Percentiles rank a stretch among this genome's conserved stretches.
These are phyloP conservation scores for Holtermannia corniformis DNA, from an alignment of 768 basidiomycete genomes.

Conservation along the genomic window DNA sequence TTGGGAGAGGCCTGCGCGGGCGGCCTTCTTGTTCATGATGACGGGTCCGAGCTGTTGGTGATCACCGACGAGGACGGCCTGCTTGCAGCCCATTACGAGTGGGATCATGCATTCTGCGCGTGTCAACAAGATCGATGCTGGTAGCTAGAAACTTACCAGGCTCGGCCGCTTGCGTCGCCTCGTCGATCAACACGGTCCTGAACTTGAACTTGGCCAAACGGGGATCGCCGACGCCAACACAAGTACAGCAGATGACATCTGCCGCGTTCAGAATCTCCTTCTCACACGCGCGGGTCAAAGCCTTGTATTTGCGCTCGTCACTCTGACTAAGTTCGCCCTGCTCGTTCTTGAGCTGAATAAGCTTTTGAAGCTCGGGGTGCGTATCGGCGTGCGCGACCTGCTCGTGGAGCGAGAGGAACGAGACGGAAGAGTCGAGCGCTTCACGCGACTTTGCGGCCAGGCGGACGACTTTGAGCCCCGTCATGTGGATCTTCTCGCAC, in stretches of 20 bases:
- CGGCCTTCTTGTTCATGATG: constrained; percentile 99
- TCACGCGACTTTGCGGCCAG: constrained; percentile 97
- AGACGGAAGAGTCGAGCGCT: constrained; percentile 89
- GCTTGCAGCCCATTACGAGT: constrained; percentile 93
- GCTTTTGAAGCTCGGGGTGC: constrained; percentile 92
- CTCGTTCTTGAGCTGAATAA: constrained; percentile 94
- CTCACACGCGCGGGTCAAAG: constrained; percentile 86
- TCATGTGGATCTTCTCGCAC: constrained; percentile 97
- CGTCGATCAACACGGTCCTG: constrained; percentile 94
- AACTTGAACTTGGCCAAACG: constrained; percentile 95
- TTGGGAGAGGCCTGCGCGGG: constrained; percentile 94
- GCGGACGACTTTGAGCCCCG: constrained; percentile 96
- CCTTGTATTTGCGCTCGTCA: constrained; percentile 97
- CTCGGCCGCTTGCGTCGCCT: constrained; percentile 96
- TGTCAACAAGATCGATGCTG: constrained; percentile 12
- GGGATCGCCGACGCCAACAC: constrained; percentile 95
- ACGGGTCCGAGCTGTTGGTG: constrained; percentile 95
- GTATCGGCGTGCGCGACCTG: constrained; percentile 96
- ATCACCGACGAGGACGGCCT: constrained; percentile 95
- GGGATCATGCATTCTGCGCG: constrained; percentile 95
- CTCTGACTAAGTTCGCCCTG: constrained; percentile 94
- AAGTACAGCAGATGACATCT: constrained; percentile 97
- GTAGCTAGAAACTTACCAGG: constrained; percentile 53
- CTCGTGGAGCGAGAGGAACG: constrained; percentile 88
- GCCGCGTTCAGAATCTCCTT: constrained; percentile 92